These are phyloP conservation scores for Stemphylium vesicarium DNA, from an alignment of 2,329 filamentous ascomycete species.

Conservation along the genomic window DNA sequence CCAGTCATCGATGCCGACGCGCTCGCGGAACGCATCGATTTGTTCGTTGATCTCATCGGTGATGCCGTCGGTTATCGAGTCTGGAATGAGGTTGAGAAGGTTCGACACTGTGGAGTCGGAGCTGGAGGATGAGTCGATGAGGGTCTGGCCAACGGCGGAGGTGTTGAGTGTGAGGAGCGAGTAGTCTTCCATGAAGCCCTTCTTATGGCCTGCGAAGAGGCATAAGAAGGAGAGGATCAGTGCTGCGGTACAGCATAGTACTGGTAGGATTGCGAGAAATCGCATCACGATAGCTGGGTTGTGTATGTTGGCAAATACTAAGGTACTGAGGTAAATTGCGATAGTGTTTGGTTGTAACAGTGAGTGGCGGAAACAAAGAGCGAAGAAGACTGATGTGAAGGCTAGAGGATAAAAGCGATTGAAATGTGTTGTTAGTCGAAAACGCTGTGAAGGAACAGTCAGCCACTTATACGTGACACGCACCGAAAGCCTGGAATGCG, in stretches of 20 bases:
- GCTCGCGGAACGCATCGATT: constrained; percentile 55
- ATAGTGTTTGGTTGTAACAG: not conserved
- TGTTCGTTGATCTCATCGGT: constrained; percentile 41
- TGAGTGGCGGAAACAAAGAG: constrained; percentile 1
- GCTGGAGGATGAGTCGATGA: constrained; percentile 32
- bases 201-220: constrained; percentile 66
- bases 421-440: not conserved
- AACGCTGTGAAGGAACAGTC: not conserved
- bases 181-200: constrained; percentile 62
- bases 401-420: constrained; percentile 8
- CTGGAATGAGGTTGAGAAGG: constrained; percentile 45
- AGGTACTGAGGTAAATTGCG: not conserved
- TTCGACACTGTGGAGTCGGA: constrained; percentile 34
- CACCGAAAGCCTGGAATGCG: constrained; percentile 6
- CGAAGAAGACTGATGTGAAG: not conserved
- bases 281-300: constrained; percentile 48
- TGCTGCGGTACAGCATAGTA: constrained; percentile 59
- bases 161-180: constrained; percentile 67
- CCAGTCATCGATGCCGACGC: constrained; percentile 64
- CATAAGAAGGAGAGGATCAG: constrained; percentile 66
- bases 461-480: constrained; percentile 13
- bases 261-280: constrained; percentile 57
- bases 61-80: constrained; percentile 45
- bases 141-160: constrained; percentile 58
- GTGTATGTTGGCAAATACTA: not conserved